Evolutionary conservation across 345 rosid genomes (phyloP).

Genomic region (Boechera stricta): DNA sequence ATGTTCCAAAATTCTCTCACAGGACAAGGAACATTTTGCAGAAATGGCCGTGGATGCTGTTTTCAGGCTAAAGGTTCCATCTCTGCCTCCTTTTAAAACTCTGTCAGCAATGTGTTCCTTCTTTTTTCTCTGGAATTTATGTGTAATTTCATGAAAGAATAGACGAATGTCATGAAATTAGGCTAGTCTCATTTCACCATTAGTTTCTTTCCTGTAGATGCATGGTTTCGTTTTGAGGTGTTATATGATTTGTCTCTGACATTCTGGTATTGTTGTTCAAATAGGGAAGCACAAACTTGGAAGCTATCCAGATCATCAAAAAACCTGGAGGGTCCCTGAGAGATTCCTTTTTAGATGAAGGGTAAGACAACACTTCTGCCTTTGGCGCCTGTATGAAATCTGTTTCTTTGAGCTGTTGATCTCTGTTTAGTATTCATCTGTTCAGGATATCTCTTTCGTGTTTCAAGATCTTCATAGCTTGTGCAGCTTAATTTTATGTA

Average conservation of each 20-base stretch:
- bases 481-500: not conserved
- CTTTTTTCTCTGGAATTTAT: not conserved
- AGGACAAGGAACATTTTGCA: slow-evolving; percentile 91
- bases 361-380: slow-evolving; percentile 55
- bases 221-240: slow-evolving; percentile 5
- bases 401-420: not conserved
- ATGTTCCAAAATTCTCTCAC: slow-evolving; percentile 92
- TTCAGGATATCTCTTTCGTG: not conserved
- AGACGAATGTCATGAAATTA: not conserved
- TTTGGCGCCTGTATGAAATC: not conserved
- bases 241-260: slow-evolving; percentile 13
- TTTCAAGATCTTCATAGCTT: slow-evolving; percentile 4
- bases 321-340: slow-evolving; percentile 94
- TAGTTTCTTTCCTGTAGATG: not conserved
- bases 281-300: slow-evolving; percentile 98
- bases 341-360: slow-evolving; percentile 99
- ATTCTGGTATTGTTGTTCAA: not conserved
- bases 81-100: slow-evolving; percentile 9
- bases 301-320: slow-evolving; percentile 94
- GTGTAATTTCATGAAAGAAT: not conserved
- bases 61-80: slow-evolving; percentile 76
- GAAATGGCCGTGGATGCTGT: slow-evolving; percentile 96
- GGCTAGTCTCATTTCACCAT: not conserved
- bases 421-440: slow-evolving; percentile 1
- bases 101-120: not conserved